Evolutionary conservation across 768 basidiomycete species (phyloP).

Genomic region (Lyophyllum decastes): DNA sequence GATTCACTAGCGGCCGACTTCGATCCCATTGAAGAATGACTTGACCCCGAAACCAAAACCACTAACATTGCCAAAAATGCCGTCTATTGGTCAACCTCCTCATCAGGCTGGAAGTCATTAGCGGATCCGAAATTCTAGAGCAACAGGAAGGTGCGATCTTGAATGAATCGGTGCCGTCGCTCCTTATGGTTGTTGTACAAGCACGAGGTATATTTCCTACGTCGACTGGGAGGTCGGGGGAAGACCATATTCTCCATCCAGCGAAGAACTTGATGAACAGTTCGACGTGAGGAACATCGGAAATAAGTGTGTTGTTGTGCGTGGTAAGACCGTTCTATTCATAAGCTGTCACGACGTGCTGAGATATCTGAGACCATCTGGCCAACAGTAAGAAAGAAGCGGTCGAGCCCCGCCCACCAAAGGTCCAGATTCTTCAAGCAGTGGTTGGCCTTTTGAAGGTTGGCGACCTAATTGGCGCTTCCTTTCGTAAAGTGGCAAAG

Average conservation of each 20-base stretch:
- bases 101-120: not conserved
- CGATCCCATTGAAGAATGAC: not conserved
- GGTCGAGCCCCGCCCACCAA: not conserved
- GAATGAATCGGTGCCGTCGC: constrained; percentile 3
- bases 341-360: not conserved
- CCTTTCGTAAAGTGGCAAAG: not conserved
- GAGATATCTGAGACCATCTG: not conserved
- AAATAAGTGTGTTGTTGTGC: not conserved
- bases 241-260: not conserved
- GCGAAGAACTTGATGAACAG: not conserved
- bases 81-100: no score
- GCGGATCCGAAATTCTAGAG: not conserved
- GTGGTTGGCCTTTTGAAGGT: not conserved
- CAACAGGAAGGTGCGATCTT: not conserved
- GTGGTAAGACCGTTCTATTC: not conserved
- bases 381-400: not conserved
- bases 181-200: constrained; percentile 7
- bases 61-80: no score
- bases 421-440: not conserved
- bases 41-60: not conserved
- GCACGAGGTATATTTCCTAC: constrained; percentile 5
- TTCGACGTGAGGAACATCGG: not conserved
- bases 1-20: not conserved
- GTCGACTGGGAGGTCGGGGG: not conserved
- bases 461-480: not conserved